Conservation (phyloP, 2,329 filamentous ascomycete genomes). For the Claviceps quebecensis region DNA sequence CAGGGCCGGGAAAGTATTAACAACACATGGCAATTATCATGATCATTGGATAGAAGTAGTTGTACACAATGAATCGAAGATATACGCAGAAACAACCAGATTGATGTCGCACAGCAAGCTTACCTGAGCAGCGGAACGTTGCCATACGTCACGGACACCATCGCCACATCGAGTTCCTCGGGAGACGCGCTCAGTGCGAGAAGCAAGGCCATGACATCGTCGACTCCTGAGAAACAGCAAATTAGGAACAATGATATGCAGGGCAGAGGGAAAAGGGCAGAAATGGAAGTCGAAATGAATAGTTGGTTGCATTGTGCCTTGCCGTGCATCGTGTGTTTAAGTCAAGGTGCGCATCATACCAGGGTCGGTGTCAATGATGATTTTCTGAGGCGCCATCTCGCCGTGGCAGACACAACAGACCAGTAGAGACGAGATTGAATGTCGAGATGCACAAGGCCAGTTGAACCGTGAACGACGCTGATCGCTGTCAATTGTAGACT, state of each 20-base stretch:
- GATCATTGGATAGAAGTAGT: no score
- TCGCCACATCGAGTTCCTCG: conserved; percentile 71
- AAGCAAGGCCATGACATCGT: conserved; percentile 81
- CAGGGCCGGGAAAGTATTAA: background rate
- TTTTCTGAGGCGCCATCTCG: conserved; percentile 52
- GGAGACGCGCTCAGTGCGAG: conserved; percentile 69
- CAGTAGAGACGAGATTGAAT: background rate
- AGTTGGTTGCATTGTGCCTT: no score
- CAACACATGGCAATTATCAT: background rate
- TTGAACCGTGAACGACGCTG: background rate
- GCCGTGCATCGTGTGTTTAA: conserved; percentile 5
- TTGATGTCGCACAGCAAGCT: conserved; percentile 6
- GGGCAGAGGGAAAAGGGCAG: background rate
- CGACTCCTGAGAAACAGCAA: conserved; percentile 44
- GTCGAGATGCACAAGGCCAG: background rate
- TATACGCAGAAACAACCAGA: background rate
- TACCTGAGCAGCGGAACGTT: conserved; percentile 81
- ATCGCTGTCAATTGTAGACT: background rate
- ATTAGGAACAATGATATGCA: background rate
- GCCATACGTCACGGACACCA: conserved; percentile 85
- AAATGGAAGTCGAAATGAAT: no score
- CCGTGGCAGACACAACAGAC: background rate
- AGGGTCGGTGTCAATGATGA: conserved; percentile 95
- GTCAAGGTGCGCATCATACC: conserved; percentile 29
- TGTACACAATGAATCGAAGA: no score